These are phyloP conservation scores for Pleurotus platypus DNA, from an alignment of 768 basidiomycete species.

Conservation along the genomic window DNA sequence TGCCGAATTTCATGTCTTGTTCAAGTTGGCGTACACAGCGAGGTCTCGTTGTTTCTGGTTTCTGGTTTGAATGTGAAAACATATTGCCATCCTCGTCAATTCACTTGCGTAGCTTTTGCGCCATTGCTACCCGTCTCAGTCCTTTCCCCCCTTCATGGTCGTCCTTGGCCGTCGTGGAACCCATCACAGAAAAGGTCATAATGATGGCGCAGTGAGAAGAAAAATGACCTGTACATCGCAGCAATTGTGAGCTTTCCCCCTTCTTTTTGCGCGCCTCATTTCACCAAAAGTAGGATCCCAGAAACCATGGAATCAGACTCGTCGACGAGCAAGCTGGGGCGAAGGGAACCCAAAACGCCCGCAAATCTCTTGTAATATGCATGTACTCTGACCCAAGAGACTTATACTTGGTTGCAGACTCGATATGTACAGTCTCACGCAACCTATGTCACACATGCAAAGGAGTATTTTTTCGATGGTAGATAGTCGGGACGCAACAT, in stretches of 20 bases:
- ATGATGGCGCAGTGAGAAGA: slow-evolving; percentile 13
- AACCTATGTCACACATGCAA: not conserved
- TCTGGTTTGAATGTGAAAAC: not conserved
- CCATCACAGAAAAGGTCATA: slow-evolving; percentile 22
- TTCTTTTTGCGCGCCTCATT: not conserved
- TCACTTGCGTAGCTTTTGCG: not conserved
- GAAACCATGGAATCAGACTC: slow-evolving; percentile 40
- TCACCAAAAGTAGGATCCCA: slow-evolving; percentile 32
- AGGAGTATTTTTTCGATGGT: not conserved
- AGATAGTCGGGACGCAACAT: slow-evolving; percentile 62
- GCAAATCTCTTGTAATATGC: slow-evolving; percentile 22
- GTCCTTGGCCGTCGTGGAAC: slow-evolving; percentile 24
- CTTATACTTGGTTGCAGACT: slow-evolving; percentile 20
- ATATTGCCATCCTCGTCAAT: not conserved
- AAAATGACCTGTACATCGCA: slow-evolving; percentile 27
- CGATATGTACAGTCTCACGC: slow-evolving; percentile 38
- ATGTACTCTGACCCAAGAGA: not conserved
- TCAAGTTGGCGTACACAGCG: no score
- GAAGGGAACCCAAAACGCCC: slow-evolving; percentile 35
- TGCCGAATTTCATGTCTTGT: no score
- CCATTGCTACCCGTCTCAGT: slow-evolving; percentile 24
- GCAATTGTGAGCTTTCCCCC: slow-evolving; percentile 30
- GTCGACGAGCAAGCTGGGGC: slow-evolving; percentile 26
- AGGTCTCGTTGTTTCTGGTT: not conserved
- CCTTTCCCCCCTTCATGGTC: slow-evolving; percentile 43